Conservation (phyloP, 805 yeast species). For the Deakozyma indianensis region DNA sequence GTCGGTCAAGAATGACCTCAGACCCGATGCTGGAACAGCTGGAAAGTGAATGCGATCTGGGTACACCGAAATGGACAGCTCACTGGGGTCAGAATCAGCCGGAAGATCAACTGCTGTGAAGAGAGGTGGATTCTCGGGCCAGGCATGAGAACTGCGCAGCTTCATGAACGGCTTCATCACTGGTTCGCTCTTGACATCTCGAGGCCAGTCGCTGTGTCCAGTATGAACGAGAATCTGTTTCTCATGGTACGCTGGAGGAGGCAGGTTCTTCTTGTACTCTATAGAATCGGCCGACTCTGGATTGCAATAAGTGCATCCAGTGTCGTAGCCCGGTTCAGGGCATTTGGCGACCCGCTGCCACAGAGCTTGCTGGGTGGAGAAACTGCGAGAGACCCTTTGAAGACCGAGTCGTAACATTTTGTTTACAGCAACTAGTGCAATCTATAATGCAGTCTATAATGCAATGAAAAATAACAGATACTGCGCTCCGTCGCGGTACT, state of each 20-base stretch:
- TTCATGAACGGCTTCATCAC: constrained; percentile 27
- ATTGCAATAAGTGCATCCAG: constrained; percentile 49
- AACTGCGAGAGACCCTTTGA: no score
- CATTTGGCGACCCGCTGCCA: constrained; percentile 20
- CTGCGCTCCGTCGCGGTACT: no score
- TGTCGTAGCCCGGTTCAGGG: constrained; percentile 37
- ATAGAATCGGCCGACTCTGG: constrained; percentile 26
- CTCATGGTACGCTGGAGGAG: constrained; percentile 37
- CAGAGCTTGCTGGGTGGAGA: no score
- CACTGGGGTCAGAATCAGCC: neutral
- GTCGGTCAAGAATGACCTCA: constrained; percentile 13
- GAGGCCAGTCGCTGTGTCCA: constrained; percentile 25
- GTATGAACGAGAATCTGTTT: constrained; percentile 43
- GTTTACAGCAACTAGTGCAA: no score
- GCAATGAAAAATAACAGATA: no score
- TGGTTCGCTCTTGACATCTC: constrained; percentile 30
- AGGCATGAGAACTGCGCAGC: constrained; percentile 24
- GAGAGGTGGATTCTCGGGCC: constrained; percentile 3
- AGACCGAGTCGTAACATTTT: no score
- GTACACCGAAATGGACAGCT: constrained; percentile 7
- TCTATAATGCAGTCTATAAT: no score
- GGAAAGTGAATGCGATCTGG: constrained; percentile 4
- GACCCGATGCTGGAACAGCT: constrained; percentile 11
- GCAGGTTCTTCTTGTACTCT: constrained; percentile 26
- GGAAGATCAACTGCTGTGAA: neutral